phyloP scores from a whole-genome alignment of 2,329 filamentous ascomycete genomes.

The Hortaea sp. region DNA sequence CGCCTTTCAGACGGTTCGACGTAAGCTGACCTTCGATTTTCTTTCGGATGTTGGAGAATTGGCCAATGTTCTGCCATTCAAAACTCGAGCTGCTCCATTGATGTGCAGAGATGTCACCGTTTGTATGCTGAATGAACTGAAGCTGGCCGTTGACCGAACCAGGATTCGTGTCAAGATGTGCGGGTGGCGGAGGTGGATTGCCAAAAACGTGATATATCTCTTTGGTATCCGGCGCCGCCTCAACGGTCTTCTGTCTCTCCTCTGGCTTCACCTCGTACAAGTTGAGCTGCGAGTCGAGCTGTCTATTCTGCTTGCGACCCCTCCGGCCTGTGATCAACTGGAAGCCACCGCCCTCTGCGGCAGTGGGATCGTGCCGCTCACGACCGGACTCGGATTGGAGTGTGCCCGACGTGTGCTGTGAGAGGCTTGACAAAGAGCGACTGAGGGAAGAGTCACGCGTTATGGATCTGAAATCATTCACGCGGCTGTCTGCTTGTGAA shows the following conservation, averaged over 20 bases:
- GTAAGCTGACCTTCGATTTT: conserved; percentile 35
- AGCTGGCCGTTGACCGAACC: conserved; percentile 32
- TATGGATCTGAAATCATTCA: conserved; percentile 20
- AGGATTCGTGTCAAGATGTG: conserved; percentile 24
- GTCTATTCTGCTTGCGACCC: conserved; percentile 4
- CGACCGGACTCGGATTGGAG: conserved; percentile 8
- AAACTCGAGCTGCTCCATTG: conserved; percentile 33
- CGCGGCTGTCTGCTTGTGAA: conserved; percentile 9
- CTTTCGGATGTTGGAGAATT: conserved; percentile 32
- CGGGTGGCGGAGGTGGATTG: conserved; percentile 30
- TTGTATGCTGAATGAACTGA: conserved; percentile 38
- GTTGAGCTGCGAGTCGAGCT: conserved; percentile 7
- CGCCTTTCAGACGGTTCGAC: conserved; percentile 28
- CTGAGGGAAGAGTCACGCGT: conserved; percentile 16
- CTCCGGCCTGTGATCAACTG: conserved; percentile 22
- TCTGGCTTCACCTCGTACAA: conserved; percentile 19
- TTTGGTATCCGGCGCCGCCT: conserved; percentile 19
- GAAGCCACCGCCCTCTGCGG: conserved; percentile 16
- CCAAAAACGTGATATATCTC: conserved; percentile 32
- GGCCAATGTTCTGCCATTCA: conserved; percentile 37
- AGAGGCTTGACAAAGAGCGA: conserved; percentile 19
- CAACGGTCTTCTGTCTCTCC: conserved; percentile 22
- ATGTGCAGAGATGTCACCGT: conserved; percentile 38
- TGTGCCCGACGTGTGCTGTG: conserved; percentile 13
- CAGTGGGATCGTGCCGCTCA: conserved; percentile 9